These are phyloP conservation scores for Phyllostachys edulis DNA, from an alignment of 176 grass and related monocot species.

Conservation along the genomic window DNA sequence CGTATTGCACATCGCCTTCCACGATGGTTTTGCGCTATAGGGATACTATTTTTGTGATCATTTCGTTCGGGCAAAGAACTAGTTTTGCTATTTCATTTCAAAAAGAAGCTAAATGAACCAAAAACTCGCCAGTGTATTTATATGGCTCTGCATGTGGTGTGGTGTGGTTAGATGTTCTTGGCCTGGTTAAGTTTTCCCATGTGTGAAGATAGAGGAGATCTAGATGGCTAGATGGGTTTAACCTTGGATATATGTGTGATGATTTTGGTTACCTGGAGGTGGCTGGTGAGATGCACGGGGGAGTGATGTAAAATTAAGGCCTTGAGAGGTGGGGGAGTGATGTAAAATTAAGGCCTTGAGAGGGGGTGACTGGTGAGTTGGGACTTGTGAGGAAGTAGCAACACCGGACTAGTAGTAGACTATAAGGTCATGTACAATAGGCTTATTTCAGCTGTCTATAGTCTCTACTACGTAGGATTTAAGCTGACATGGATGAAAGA, in stretches of 20 bases:
- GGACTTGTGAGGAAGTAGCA: not conserved
- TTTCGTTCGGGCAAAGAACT: too few relatives aligned
- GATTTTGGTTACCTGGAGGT: not conserved
- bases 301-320: not conserved
- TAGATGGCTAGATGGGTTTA: not conserved
- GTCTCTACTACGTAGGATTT: too few relatives aligned
- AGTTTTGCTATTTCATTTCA: too few relatives aligned
- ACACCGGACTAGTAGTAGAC: not conserved
- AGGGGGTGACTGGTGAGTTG: not conserved
- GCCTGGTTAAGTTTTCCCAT: not conserved
- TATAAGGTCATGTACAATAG: too few relatives aligned
- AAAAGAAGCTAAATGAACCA: too few relatives aligned
- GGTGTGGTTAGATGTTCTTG: not conserved
- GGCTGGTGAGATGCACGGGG: not conserved
- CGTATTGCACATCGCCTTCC: too few relatives aligned
- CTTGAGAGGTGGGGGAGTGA: not conserved
- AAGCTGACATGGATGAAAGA: too few relatives aligned
- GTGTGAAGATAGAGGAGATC: not conserved
- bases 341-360: conserved; percentile 5
- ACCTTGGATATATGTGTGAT: not conserved
- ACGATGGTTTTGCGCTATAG: too few relatives aligned
- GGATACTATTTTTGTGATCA: too few relatives aligned
- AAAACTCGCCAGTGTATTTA: too few relatives aligned
- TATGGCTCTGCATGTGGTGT: not conserved
- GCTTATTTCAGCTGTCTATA: too few relatives aligned